Percentiles rank a stretch among this genome's conserved stretches.
Evolutionary conservation across 495 filamentous ascomycete species (phyloP).

Genomic region (Rusavskia elegans): DNA sequence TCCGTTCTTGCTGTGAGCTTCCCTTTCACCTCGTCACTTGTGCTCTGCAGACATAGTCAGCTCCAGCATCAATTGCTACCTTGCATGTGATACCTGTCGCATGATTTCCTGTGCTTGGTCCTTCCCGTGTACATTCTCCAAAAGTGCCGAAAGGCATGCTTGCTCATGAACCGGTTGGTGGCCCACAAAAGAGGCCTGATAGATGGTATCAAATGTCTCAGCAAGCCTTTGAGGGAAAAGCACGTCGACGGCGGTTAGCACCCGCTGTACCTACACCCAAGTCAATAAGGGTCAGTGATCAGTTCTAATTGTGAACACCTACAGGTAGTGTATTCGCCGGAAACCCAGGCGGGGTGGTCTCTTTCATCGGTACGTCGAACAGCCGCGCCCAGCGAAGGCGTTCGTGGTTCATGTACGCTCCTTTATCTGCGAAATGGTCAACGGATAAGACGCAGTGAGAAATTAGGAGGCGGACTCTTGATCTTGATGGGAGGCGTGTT

Average conservation of each 20-base stretch:
- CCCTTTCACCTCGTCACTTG: conserved; percentile 37
- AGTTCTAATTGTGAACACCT: background rate
- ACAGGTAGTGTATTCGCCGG: conserved; percentile 36
- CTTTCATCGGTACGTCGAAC: conserved; percentile 44
- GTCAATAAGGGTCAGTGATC: conserved; percentile 1
- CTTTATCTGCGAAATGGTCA: conserved; percentile 39
- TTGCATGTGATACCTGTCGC: conserved; percentile 15
- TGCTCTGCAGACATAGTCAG: conserved; percentile 4
- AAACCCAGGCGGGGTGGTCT: conserved; percentile 36
- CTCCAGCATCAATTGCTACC: background rate
- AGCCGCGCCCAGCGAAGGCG: conserved; percentile 42
- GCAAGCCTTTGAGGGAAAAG: conserved; percentile 26
- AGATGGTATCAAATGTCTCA: conserved; percentile 32
- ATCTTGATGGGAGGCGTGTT: conserved; percentile 49
- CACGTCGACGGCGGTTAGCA: conserved; percentile 12
- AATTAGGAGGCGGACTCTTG: conserved; percentile 37
- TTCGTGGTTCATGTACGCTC: conserved; percentile 42
- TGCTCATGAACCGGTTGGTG: conserved; percentile 30
- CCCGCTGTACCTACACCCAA: conserved; percentile 15
- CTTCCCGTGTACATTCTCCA: conserved; percentile 35
- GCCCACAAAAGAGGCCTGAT: conserved; percentile 41
- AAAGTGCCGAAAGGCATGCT: conserved; percentile 28
- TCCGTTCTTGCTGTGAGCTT: conserved; percentile 39
- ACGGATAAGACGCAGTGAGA: background rate
- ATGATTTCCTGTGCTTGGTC: conserved; percentile 26